Evolutionary conservation across 2,329 filamentous ascomycete genomes (phyloP), one percentile per base, ranked within the genome.

Genomic region (Macroventuria anomochaeta): DNA sequence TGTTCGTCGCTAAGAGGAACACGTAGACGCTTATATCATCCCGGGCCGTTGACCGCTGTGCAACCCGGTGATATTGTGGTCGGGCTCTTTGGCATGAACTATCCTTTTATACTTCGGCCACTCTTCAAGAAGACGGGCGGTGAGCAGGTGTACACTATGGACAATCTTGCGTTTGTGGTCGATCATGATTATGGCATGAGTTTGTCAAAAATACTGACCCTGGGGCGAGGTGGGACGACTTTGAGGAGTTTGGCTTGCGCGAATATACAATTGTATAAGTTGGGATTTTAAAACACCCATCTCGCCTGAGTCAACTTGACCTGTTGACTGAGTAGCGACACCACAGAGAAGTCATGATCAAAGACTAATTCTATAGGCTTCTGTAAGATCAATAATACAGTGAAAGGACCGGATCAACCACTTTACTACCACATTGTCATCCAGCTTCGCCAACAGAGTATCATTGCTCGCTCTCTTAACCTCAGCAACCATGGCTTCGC

Each of bases 401-500:
- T n/a, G n/a, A n/a, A n/a, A n/a, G n/a, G n/a, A n/a, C n/a, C n/a
- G n/a, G 23, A 13, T 23, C 5, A 3, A 13, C 26, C 11, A 48
- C 28, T 40, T 21, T 15, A 15, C 3, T 10, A 3, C 20, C 7
- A 11, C 17, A 2, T 11, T 7, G 0, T 32, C 28, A 3, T 12
- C 11, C n/a, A 33, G 2, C 25, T 32, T 46, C 11, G 25, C 10
- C 21, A 20, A 17, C 7, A 42, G 13, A 13, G 25, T 21, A 36
- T 21, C 13, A 13, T 32, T 32, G 11, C 37, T 42, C 11, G 17
- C 25, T 17, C n/a, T n/a, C 12, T 12, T 31, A 2, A 26, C 31
- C 25, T 53, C 36, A 26, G 43, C 32, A 20, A 48, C 10, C 67
- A 71, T 7, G 51, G 42, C 17, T 69, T 61, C n/a, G 64, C 60